Conservation (phyloP, 441 rosid species). For the Gossypium aridum region DNA sequence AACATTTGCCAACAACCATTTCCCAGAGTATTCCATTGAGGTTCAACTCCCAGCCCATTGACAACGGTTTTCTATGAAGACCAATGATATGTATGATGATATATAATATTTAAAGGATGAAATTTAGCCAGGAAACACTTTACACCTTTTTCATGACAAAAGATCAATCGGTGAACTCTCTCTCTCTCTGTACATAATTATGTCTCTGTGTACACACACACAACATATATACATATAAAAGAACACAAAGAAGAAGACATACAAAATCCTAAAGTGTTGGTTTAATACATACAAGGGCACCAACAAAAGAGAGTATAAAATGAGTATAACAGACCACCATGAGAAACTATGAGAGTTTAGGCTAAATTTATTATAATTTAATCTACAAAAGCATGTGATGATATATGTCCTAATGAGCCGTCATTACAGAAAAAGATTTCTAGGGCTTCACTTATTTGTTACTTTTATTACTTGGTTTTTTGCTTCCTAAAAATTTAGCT, state of each 20-base stretch:
- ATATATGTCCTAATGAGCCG: not conserved
- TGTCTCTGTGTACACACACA: not conserved
- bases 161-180: not conserved
- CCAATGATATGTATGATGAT: not conserved
- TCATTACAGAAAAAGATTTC: not conserved
- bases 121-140: not conserved
- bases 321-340: not conserved
- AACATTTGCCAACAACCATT: conserved; percentile 4
- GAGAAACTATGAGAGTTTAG: not conserved
- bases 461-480: not conserved
- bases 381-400: not conserved
- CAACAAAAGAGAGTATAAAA: not conserved
- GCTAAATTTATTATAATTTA: not conserved
- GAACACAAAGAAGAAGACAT: not conserved
- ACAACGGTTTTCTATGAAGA: not conserved
- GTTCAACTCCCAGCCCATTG: not conserved
- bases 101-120: not conserved
- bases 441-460: conserved; percentile 1
- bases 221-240: not conserved
- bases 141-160: not conserved
- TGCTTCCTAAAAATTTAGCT: conserved; percentile 8
- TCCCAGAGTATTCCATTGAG: not conserved
- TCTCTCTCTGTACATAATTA: not conserved
- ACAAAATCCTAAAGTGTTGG: not conserved
- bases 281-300: not conserved